These are phyloP conservation scores for Trichoderma pleuroti DNA, from an alignment of 2,329 filamentous ascomycete genomes.

Conservation along the genomic window DNA sequence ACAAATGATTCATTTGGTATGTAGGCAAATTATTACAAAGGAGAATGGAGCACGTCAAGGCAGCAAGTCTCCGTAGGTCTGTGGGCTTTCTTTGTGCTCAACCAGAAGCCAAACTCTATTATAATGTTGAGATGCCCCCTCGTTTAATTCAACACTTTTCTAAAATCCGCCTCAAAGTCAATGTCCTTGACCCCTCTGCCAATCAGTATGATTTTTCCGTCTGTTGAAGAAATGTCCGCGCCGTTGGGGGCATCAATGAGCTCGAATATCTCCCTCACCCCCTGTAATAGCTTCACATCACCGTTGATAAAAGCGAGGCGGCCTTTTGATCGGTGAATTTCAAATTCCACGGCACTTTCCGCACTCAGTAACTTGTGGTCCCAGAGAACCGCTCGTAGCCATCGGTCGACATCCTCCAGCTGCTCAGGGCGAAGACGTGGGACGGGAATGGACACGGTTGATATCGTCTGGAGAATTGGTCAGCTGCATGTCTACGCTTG, in stretches of 20 bases:
- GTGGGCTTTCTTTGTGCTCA: background rate
- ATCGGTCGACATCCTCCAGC: constrained; percentile 66
- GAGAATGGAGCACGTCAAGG: background rate
- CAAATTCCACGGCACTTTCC: constrained; percentile 49
- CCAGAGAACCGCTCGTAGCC: constrained; percentile 84
- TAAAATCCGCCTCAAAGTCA: constrained; percentile 49
- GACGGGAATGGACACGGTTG: constrained; percentile 71
- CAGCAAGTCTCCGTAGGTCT: background rate
- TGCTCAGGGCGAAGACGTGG: constrained; percentile 56
- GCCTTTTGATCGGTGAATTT: constrained; percentile 87
- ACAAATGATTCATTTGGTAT: too few relatives aligned
- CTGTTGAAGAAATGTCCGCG: constrained; percentile 27
- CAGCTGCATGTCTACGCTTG: background rate
- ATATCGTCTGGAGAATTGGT: constrained; percentile 61
- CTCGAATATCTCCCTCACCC: constrained; percentile 90
- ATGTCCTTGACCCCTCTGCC: constrained; percentile 52
- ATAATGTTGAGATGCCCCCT: background rate
- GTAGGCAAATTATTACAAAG: too few relatives aligned
- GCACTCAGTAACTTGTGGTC: constrained; percentile 59
- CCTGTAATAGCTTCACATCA: constrained; percentile 74
- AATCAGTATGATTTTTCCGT: constrained; percentile 63
- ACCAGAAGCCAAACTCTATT: background rate
- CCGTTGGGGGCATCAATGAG: constrained; percentile 62
- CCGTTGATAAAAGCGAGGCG: constrained; percentile 65
- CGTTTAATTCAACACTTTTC: constrained; percentile 26